Conservation (phyloP, 208 protist genomes). For the Acanthamoeba rhysodes region DNA sequence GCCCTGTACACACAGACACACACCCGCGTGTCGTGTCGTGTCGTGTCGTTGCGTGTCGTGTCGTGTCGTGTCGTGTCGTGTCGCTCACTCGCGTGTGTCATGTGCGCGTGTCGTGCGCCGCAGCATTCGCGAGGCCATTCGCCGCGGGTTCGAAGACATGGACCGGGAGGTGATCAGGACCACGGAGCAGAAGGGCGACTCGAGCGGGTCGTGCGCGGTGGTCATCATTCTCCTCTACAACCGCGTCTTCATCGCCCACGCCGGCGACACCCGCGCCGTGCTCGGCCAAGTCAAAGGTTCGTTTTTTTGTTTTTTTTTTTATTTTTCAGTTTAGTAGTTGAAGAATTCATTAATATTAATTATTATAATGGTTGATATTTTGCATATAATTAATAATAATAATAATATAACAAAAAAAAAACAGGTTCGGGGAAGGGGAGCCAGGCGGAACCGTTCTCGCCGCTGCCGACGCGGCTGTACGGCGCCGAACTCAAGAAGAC, state of each 20-base stretch:
- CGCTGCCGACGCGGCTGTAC: neutral
- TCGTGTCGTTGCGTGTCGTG: neutral
- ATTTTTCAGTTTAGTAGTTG: neutral
- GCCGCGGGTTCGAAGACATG: slow-evolving; percentile 23
- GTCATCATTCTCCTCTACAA: neutral
- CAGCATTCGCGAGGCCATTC: neutral
- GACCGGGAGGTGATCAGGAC: neutral
- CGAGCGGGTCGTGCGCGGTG: slow-evolving; percentile 16
- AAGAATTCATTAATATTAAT: neutral
- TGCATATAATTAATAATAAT: too few species aligned
- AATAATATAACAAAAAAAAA: neutral
- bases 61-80: neutral
- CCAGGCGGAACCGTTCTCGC: neutral
- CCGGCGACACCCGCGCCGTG: slow-evolving; percentile 2
- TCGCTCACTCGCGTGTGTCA: neutral
- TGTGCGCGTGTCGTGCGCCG: neutral
- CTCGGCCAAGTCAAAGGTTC: neutral
- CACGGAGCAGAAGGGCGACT: slow-evolving; percentile 10
- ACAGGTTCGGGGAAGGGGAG: neutral
- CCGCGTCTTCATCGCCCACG: slow-evolving; percentile 9
- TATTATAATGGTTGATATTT: neutral
- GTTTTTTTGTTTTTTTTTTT: neutral
- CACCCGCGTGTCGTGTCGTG: neutral
- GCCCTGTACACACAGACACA: neutral
- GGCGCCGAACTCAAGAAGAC: neutral